Evolutionary conservation across 192 early-diverging fungal genomes (phyloP), one percentile per base, ranked within the genome.

Genomic region (Hyaloraphidium curvatum): DNA sequence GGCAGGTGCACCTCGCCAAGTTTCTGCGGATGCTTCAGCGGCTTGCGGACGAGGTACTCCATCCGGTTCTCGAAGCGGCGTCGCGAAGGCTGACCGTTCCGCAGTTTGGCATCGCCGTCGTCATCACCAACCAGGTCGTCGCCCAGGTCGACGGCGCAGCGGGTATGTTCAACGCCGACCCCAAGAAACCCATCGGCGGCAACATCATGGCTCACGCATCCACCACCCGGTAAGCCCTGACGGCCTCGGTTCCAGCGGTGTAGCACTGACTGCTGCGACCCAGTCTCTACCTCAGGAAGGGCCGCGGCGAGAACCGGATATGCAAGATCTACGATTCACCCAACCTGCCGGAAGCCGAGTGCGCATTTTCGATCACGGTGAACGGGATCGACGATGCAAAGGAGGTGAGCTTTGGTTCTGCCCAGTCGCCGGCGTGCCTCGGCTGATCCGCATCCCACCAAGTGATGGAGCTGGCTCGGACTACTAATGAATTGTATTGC

Each of bases 121-220:
- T 97, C 0, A 87, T 97, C 30, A 95, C 93, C 3, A 97, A 97
- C 63, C 93, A 97, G 67, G 91, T 97, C 1, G 91, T 97, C 3
- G 89, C 91, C 1, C 86, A 76, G 56, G 83, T 95, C 0, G 91
- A 98, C 62, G 90, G 90, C 50, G 77, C 70, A 19, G 77, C 79
- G 57, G 69, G 81, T 21, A 89, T 90, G 80, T 94, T 91, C 71
- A 80, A 77, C 25, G 66, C 82, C 13, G 88, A 91, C 55, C 82
- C 83, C 17, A 92, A 91, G 60, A 97, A 97, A 54, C 93, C 93
- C 1, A 91, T 92, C 55, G 93, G 93, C 41, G 93, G 93, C 55
- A 91, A 97, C 66, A 93, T 97, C 31, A 92, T 95, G 62, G 91
- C 94, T 0, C 94, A 97, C 53, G 74, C 93, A n/a, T 93, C 91